A percentile compares a stretch with the other conserved stretches of the same genome.
Evolutionary conservation across 1,284 basidiomycete genomes (phyloP).

Genomic region (Stereum hirsutum): DNA sequence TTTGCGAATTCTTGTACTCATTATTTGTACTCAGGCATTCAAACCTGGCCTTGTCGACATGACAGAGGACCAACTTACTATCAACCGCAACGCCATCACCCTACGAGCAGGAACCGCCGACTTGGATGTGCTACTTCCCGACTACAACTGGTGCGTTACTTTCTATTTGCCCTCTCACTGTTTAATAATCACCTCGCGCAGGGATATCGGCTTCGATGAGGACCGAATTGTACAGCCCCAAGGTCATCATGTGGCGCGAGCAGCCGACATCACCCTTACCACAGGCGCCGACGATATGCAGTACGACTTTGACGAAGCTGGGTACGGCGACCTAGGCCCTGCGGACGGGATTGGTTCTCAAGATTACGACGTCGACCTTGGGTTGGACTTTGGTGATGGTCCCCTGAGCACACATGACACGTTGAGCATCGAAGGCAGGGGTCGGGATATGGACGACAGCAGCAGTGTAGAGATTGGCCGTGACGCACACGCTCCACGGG

Average conservation of each 20-base stretch:
- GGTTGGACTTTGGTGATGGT: constrained; percentile 62
- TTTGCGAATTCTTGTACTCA: background rate
- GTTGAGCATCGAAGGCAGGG: constrained; percentile 62
- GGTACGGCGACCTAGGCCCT: constrained; percentile 57
- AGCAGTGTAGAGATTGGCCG: constrained; percentile 4
- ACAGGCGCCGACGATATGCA: constrained; percentile 51
- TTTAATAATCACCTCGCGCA: constrained; percentile 18
- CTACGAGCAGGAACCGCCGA: constrained; percentile 68
- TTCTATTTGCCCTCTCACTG: background rate
- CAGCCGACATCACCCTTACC: constrained; percentile 78
- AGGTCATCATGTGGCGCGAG: constrained; percentile 72
- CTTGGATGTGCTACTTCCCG: constrained; percentile 73
- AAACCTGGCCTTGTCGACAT: constrained; percentile 90
- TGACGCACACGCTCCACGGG: constrained; percentile 34
- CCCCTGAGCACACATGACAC: constrained; percentile 38
- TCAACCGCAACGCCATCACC: constrained; percentile 82
- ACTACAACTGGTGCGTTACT: constrained; percentile 63
- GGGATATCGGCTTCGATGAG: constrained; percentile 73
- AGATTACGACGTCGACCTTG: constrained; percentile 70
- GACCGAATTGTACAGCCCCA: constrained; percentile 56
- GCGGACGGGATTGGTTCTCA: constrained; percentile 80
- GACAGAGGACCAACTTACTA: constrained; percentile 87
- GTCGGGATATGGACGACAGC: constrained; percentile 39
- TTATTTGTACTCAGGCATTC: constrained; percentile 55
- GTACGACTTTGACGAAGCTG: constrained; percentile 48